Percentiles rank a stretch among this genome's conserved stretches.
These are phyloP conservation scores for Nakaseomyces kungkrabaensis DNA, from an alignment of 1,139 yeast genomes.

Conservation along the genomic window DNA sequence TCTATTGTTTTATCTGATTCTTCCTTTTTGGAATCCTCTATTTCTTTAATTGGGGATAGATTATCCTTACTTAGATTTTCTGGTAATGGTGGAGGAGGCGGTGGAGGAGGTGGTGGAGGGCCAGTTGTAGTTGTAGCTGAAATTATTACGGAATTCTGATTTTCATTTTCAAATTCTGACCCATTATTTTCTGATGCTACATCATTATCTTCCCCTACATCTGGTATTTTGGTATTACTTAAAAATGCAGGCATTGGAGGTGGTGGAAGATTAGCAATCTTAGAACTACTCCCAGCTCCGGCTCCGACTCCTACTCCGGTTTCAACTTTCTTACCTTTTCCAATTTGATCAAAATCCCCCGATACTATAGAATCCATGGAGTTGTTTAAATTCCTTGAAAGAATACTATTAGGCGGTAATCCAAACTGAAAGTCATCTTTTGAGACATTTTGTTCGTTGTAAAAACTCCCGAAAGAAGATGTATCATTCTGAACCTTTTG, in stretches of 20 bases:
- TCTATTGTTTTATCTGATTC: neutral
- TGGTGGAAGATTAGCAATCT: slow-evolving; percentile 5
- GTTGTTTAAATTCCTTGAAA: neutral
- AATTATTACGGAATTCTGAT: neutral
- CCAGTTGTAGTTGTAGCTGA: slow-evolving; percentile 4
- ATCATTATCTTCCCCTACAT: too few species aligned
- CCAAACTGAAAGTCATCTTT: neutral
- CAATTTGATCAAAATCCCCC: neutral
- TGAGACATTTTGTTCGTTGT: neutral
- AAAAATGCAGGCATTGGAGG: slow-evolving; percentile 8
- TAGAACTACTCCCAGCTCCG: neutral
- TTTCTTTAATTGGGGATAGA: neutral
- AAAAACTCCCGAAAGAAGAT: neutral
- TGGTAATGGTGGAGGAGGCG: slow-evolving; percentile 25
- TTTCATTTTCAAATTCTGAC: neutral
- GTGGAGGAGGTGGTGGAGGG: slow-evolving; percentile 12
- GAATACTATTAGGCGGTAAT: neutral
- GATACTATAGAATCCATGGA: neutral
- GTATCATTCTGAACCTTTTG: neutral
- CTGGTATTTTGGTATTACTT: neutral
- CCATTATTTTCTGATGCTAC: too few species aligned
- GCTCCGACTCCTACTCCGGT: neutral
- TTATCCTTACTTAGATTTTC: slow-evolving; percentile 6
- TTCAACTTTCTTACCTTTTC: neutral
- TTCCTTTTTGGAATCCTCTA: neutral